These are phyloP conservation scores for Ceratocystis alfenasii DNA, from an alignment of 2,329 filamentous ascomycete genomes.

Conservation along the genomic window DNA sequence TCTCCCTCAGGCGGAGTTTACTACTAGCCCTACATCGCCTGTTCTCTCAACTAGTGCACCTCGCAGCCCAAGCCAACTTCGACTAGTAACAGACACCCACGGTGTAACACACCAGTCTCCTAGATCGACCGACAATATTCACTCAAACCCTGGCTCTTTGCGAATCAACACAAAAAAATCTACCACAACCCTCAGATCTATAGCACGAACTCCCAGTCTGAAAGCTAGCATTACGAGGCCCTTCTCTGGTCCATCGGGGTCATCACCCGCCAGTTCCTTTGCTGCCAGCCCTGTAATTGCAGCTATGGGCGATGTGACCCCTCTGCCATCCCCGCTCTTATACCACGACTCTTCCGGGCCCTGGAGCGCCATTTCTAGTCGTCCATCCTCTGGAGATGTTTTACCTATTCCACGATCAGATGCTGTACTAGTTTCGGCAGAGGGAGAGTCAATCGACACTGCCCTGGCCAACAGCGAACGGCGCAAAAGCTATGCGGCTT, in stretches of 20 bases:
- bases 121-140: conserved; percentile 3
- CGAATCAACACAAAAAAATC: conserved; percentile 34
- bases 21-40: conserved; percentile 22
- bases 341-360: conserved; percentile 53
- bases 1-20: conserved; percentile 17
- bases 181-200: conserved; percentile 37
- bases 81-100: conserved; percentile 24
- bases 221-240: conserved; percentile 43
- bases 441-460: conserved; percentile 41
- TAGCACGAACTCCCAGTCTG: conserved; percentile 50
- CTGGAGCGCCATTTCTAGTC: conserved; percentile 43
- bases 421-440: conserved; percentile 38
- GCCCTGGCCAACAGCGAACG: conserved; percentile 43
- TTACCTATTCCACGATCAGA: neutral
- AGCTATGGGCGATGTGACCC: conserved; percentile 67
- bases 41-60: conserved; percentile 19
- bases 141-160: conserved; percentile 19
- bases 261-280: conserved; percentile 50
- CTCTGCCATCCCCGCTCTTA: conserved; percentile 63
- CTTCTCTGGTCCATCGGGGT: conserved; percentile 31
- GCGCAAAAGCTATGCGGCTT: conserved; percentile 44
- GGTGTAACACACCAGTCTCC: conserved; percentile 22
- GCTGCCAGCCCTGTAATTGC: conserved; percentile 63
- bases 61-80: conserved; percentile 22
- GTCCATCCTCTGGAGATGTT: conserved; percentile 7